Conservation (phyloP, 1,284 basidiomycete species). For the Athelia sp. region DNA sequence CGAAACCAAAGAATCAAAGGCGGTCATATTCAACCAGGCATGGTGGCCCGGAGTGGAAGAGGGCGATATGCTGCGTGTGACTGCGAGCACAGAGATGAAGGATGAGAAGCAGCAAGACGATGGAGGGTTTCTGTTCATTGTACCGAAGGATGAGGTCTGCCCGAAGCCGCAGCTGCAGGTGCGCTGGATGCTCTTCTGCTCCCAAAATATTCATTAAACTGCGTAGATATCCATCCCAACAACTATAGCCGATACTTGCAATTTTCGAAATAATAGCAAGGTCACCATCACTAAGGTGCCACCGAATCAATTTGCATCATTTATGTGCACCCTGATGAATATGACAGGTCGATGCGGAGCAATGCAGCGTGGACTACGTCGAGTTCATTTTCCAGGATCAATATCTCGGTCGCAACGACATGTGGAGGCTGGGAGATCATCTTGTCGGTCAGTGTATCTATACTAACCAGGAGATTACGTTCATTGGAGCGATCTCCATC, state of each 20-base stretch:
- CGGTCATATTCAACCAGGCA: slow-evolving; percentile 62
- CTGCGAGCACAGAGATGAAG: slow-evolving; percentile 26
- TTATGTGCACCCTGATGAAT: slow-evolving; percentile 4
- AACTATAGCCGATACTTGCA: slow-evolving; percentile 62
- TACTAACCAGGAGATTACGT: slow-evolving; percentile 66
- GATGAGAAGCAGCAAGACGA: slow-evolving; percentile 30
- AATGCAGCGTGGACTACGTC: slow-evolving; percentile 73
- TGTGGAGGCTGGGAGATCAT: slow-evolving; percentile 82
- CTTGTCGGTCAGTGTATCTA: slow-evolving; percentile 76
- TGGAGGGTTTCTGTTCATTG: slow-evolving; percentile 59
- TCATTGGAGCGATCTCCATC: slow-evolving; percentile 74
- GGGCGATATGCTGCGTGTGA: slow-evolving; percentile 64
- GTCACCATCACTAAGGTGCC: slow-evolving; percentile 64
- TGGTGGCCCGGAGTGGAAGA: slow-evolving; percentile 72
- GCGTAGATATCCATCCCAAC: slow-evolving; percentile 68
- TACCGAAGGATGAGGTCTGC: slow-evolving; percentile 56
- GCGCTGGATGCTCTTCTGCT: slow-evolving; percentile 6
- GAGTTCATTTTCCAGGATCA: slow-evolving; percentile 91
- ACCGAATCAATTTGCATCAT: slow-evolving; percentile 3
- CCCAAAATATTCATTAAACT: slow-evolving; percentile 2
- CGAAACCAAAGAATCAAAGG: slow-evolving; percentile 54
- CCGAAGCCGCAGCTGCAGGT: slow-evolving; percentile 66
- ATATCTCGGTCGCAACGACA: slow-evolving; percentile 88
- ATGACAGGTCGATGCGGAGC: slow-evolving; percentile 58
- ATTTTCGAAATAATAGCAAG: slow-evolving; percentile 67